phyloP scores from a whole-genome alignment of 495 filamentous ascomycete species.

The Sordaria brevicollis region DNA sequence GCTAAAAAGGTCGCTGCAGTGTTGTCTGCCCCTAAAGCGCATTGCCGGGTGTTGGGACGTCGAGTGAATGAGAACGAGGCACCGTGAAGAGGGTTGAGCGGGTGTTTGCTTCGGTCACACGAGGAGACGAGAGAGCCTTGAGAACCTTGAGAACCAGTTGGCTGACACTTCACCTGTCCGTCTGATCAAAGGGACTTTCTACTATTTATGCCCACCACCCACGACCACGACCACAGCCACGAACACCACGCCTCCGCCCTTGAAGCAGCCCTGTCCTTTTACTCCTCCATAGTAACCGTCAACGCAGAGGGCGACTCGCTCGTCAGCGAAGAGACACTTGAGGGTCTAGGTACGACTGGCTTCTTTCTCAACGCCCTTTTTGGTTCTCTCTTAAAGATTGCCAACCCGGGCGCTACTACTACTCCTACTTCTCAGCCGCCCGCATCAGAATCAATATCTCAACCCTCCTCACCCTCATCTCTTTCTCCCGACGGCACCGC shows the following conservation, averaged over 20 bases:
- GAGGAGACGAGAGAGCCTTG: not conserved
- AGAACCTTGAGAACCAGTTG: constrained; percentile 6
- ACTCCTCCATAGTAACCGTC: constrained; percentile 78
- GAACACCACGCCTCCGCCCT: constrained; percentile 54
- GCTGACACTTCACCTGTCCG: constrained; percentile 6
- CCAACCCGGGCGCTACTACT: constrained; percentile 22
- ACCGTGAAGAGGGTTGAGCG: not conserved
- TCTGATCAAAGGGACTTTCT: constrained; percentile 65
- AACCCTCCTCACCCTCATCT: not conserved
- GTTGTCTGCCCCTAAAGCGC: not conserved
- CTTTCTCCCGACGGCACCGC: not conserved
- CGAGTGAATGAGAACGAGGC: not conserved
- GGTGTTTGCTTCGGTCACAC: not conserved
- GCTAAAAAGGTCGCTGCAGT: not conserved
- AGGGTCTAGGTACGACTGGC: constrained; percentile 87
- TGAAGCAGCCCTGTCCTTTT: constrained; percentile 84
- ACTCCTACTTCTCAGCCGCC: not conserved
- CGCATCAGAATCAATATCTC: not conserved
- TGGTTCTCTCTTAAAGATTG: constrained; percentile 53
- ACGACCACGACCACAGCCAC: constrained; percentile 52
- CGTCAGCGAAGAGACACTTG: constrained; percentile 75
- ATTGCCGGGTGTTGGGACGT: not conserved
- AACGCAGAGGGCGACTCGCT: constrained; percentile 91
- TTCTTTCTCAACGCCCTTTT: constrained; percentile 63
- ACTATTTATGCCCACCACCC: constrained; percentile 67